phyloP scores from a whole-genome alignment of 805 yeast species.

The Spathaspora sp. region DNA sequence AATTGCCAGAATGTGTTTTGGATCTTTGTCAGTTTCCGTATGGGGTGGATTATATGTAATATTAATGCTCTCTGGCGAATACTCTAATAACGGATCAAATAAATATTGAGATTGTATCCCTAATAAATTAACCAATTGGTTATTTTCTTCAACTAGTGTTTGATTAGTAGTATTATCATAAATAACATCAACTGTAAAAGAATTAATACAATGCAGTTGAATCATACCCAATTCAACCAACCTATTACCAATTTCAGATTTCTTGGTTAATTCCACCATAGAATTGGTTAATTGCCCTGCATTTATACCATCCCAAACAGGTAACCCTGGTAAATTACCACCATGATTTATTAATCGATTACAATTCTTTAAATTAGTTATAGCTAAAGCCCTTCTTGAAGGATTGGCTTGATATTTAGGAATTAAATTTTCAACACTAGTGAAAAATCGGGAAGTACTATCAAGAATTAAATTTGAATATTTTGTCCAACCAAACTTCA shows the following conservation, averaged over 20 bases:
- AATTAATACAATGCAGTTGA: constrained; percentile 45
- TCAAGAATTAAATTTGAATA: constrained; percentile 57
- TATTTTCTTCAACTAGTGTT: constrained; percentile 57
- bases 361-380: constrained; percentile 64
- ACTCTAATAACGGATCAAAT: constrained; percentile 86
- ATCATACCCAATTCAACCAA: constrained; percentile 57
- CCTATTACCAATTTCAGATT: constrained; percentile 49
- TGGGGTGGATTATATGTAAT: constrained; percentile 63
- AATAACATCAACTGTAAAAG: constrained; percentile 68
- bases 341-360: constrained; percentile 47
- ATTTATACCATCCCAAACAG: constrained; percentile 65
- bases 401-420: constrained; percentile 48
- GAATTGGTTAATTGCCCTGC: constrained; percentile 78
- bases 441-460: constrained; percentile 64
- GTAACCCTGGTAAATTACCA: constrained; percentile 36
- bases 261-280: constrained; percentile 52
- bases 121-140: constrained; percentile 66
- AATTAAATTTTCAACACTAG: constrained; percentile 69
- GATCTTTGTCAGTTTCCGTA: constrained; percentile 1
- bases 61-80: constrained; percentile 86
- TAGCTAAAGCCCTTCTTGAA: constrained; percentile 73
- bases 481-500: constrained; percentile 64
- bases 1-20: constrained; percentile 41
- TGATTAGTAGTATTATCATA: constrained; percentile 41
- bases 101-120: constrained; percentile 87